Conservation (phyloP, 73 alveolate genomes). For the Tetrahymena malaccensis region DNA sequence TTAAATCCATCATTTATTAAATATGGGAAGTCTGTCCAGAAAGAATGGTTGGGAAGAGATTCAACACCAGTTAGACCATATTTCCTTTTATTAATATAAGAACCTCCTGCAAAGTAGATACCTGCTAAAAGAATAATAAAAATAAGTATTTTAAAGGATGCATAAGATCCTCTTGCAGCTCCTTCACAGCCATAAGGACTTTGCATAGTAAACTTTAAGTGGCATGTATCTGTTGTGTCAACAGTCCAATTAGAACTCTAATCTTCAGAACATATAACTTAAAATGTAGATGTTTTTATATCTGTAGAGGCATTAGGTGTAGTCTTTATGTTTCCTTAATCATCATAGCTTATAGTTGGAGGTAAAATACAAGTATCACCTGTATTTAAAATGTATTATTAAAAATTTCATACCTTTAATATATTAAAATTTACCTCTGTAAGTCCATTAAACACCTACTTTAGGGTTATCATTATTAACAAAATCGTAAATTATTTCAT, state of each 20-base stretch:
- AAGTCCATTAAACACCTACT: not conserved
- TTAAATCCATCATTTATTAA: not conserved
- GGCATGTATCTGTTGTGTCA: not conserved
- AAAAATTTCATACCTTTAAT: not conserved
- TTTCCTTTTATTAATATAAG: not conserved
- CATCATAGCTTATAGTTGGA: not conserved
- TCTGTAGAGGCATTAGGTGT: not conserved
- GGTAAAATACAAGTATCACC: not conserved
- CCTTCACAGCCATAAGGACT: not conserved
- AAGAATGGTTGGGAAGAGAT: not conserved
- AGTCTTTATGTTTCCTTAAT: not conserved
- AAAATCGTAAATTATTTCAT: not conserved
- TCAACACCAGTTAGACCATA: not conserved
- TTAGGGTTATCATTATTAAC: not conserved
- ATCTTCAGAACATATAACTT: not conserved
- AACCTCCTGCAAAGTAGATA: not conserved
- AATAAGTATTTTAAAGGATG: not conserved
- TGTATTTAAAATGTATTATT: not conserved
- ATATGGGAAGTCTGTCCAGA: not conserved
- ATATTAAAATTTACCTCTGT: not conserved
- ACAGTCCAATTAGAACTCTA: not conserved
- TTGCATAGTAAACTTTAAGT: not conserved
- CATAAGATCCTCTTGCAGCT: not conserved
- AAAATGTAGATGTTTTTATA: not conserved
- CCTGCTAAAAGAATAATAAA: not conserved